These are phyloP conservation scores for Hapsidospora chrysogenum DNA, from an alignment of 495 filamentous ascomycete genomes.

Conservation along the genomic window DNA sequence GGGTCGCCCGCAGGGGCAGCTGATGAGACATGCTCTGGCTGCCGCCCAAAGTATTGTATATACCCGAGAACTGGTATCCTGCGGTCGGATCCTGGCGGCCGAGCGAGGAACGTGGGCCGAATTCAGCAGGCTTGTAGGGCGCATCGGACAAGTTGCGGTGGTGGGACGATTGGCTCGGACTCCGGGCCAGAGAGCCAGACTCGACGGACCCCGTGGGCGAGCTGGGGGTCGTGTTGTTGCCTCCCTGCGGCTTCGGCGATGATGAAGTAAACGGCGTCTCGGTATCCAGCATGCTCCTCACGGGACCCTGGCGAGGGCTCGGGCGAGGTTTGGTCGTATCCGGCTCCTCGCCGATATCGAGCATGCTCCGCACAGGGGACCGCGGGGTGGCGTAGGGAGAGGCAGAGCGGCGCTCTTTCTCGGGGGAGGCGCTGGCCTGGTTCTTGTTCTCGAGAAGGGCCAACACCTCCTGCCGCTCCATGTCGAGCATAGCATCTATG, in stretches of 20 bases:
- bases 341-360: conserved; percentile 29
- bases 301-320: conserved; percentile 22
- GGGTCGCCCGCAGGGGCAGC: conserved; percentile 25
- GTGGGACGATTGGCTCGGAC: conserved; percentile 8
- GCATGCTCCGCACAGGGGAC: conserved; percentile 39
- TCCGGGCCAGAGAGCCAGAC: conserved; percentile 4
- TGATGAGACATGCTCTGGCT: conserved; percentile 14
- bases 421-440: conserved; percentile 17
- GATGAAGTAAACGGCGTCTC: conserved; percentile 11
- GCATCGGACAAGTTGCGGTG: conserved; percentile 37
- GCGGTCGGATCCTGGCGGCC: conserved; percentile 21
- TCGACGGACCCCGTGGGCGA: conserved; percentile 18
- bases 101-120: conserved; percentile 18
- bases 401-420: conserved; percentile 22
- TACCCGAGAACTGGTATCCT: conserved; percentile 36
- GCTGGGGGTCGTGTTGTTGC: conserved; percentile 19
- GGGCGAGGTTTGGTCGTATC: conserved; percentile 10
- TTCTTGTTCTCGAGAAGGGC: conserved; percentile 37
- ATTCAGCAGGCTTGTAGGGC: conserved; percentile 21
- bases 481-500: conserved; percentile 53
- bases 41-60: conserved; percentile 29
- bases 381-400: conserved; percentile 30
- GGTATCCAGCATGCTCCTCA: conserved; percentile 46
- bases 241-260: conserved; percentile 15
- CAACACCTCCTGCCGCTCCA: conserved; percentile 56